Base-by-base conservation (phyloP, 805 yeast species). In the Kuraishia ogatae region DNA sequence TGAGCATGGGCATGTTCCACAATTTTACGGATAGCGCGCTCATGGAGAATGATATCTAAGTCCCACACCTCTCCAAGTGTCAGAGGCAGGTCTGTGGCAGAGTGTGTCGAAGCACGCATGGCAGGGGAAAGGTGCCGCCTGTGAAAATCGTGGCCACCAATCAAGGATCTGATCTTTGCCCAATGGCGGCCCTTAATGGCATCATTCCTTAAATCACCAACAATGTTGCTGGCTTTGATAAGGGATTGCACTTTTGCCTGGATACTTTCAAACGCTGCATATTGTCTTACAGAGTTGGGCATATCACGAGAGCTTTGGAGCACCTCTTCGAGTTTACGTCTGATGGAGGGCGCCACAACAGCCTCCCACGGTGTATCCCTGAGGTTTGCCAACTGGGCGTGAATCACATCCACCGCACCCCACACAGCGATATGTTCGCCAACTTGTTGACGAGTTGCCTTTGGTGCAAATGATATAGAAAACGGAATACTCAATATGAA, bases 1-100 rank as follows among this genome's bases (percentile, higher is more conserved):
- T 93, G 97, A 2, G 89, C 86, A 57, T 80, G 81, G 0, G 97
- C 97, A 56, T 78, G 80, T 1, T 74, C 73, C 1, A 89, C 60
- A 0, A 86, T 66, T 0, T 77, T 67, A 47, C 75, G 76, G 6
- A 92, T 69, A 0, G 64, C 57, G 1, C 59, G 59, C 50, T 78
- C 81, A 64, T 87, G 78, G 2, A 69, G 56, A 0, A 57, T 24
- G 17, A 87, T 64, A 48, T 83, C 70, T 50, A 90, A 66, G 43
- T 75, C 75, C 80, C 93, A 77, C 1, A 92, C 78, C 58, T 85
- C 80, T 0, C 83, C 83, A 1, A 89, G 66, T 0, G 77, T 71
- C 54, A 51, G 39, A 50, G 17, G 49, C 1, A 62, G 22, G 0
- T 56, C 54, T 0, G 59, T 13, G 0, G 52, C n/a, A n/a, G n/a